Conservation (phyloP, 208 protist genomes). For the Trypanosoma melophagium region DNA sequence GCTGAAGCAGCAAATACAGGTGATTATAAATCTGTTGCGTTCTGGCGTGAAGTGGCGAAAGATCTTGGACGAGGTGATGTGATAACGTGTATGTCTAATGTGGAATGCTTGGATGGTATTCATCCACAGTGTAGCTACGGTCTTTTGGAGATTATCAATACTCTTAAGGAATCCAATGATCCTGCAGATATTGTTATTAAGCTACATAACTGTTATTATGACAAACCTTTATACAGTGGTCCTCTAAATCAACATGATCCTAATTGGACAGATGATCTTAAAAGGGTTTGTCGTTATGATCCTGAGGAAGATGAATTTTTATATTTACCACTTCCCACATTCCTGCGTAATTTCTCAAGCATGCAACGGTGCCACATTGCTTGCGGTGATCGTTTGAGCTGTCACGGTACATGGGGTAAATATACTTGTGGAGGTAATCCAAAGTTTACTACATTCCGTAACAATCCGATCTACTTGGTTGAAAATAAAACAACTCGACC, state of each 20-base stretch:
- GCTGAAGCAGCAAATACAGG: constrained; percentile 68
- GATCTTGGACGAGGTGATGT: constrained; percentile 70
- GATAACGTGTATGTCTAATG: constrained; percentile 72
- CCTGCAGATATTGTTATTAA: constrained; percentile 60
- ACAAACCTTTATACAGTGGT: constrained; percentile 59
- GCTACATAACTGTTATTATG: constrained; percentile 76
- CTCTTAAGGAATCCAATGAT: constrained; percentile 31
- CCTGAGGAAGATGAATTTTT: constrained; percentile 45
- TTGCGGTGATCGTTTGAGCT: constrained; percentile 79
- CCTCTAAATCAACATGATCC: constrained; percentile 37
- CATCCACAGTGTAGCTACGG: constrained; percentile 83
- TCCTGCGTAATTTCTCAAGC: constrained; percentile 78
- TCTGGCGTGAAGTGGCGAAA: constrained; percentile 69
- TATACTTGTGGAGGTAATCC: constrained; percentile 73
- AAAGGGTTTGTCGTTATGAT: constrained; percentile 45
- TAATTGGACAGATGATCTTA: constrained; percentile 53
- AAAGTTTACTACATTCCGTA: constrained; percentile 81
- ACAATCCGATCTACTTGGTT: constrained; percentile 86
- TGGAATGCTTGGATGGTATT: constrained; percentile 52
- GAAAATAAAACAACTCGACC: constrained; percentile 80
- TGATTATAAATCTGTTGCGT: constrained; percentile 55
- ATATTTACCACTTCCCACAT: constrained; percentile 65
- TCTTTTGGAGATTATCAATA: constrained; percentile 48
- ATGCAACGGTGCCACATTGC: constrained; percentile 88
- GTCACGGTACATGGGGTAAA: constrained; percentile 54